Evolutionary conservation across 2,329 filamentous ascomycete species (phyloP).

Genomic region (Trichothecium sympodiale): DNA sequence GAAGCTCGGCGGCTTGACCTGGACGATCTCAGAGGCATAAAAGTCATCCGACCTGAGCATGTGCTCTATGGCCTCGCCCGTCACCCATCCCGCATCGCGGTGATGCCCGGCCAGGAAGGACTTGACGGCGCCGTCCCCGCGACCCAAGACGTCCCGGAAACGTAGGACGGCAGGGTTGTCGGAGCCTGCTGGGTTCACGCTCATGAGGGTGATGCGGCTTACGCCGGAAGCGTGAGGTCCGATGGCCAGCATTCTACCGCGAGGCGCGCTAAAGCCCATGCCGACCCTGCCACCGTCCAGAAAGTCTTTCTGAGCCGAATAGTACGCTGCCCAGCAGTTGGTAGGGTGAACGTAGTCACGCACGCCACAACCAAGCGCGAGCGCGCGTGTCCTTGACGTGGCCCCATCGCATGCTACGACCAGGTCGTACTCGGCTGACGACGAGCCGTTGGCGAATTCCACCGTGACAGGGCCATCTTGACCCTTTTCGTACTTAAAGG

Average conservation of each 20-base stretch:
- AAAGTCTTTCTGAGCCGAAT: slow-evolving; percentile 25
- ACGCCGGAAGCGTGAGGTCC: slow-evolving; percentile 19
- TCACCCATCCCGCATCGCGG: slow-evolving; percentile 33
- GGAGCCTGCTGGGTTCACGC: slow-evolving; percentile 16
- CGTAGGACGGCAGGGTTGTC: slow-evolving; percentile 13
- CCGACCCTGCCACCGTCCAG: slow-evolving; percentile 24
- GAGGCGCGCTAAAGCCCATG: slow-evolving; percentile 21
- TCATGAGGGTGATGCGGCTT: slow-evolving; percentile 22
- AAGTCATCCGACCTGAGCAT: slow-evolving; percentile 28
- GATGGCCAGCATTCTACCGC: slow-evolving; percentile 25
- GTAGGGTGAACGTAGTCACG: slow-evolving; percentile 23
- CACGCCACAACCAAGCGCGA: slow-evolving; percentile 27
- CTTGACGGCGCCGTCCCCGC: slow-evolving; percentile 17
- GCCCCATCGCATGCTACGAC: slow-evolving; percentile 37
- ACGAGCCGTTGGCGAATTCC: slow-evolving; percentile 25
- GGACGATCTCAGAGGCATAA: slow-evolving; percentile 30
- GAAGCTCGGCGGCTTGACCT: slow-evolving; percentile 28
- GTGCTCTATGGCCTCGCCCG: slow-evolving; percentile 19
- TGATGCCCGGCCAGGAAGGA: slow-evolving; percentile 26
- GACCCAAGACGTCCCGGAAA: slow-evolving; percentile 22
- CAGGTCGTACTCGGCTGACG: slow-evolving; percentile 29
- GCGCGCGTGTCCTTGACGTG: slow-evolving; percentile 32
- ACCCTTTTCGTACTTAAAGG: slow-evolving; percentile 17
- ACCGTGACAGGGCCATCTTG: slow-evolving; percentile 21
- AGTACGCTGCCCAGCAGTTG: slow-evolving; percentile 30